Evolutionary conservation across 495 filamentous ascomycete species (phyloP).

Genomic region (Penicillium dipodomyicola): DNA sequence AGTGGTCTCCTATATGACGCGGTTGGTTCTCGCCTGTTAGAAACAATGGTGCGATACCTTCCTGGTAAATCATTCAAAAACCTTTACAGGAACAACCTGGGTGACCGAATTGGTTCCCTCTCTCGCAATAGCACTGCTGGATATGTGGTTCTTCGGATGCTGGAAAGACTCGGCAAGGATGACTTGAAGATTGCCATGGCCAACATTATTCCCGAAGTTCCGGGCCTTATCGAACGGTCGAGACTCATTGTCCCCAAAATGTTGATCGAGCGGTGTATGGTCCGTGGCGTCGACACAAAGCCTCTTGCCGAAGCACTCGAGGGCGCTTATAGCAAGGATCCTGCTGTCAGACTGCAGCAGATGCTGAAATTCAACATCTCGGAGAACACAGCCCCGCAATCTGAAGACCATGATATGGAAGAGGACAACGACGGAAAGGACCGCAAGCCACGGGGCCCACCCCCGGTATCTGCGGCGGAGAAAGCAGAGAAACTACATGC

Average conservation of each 20-base stretch:
- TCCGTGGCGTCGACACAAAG: slow-evolving; percentile 61
- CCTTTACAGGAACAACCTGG: slow-evolving; percentile 71
- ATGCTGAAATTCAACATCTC: slow-evolving; percentile 52
- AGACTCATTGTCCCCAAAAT: slow-evolving; percentile 75
- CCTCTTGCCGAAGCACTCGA: slow-evolving; percentile 60
- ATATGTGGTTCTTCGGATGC: slow-evolving; percentile 74
- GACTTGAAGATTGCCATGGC: slow-evolving; percentile 70
- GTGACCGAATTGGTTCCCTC: slow-evolving; percentile 69
- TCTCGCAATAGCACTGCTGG: slow-evolving; percentile 85
- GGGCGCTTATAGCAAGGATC: slow-evolving; percentile 54
- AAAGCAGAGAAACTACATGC: slow-evolving; percentile 55
- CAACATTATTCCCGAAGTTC: slow-evolving; percentile 65
- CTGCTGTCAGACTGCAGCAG: slow-evolving; percentile 51
- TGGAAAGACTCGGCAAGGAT: slow-evolving; percentile 81
- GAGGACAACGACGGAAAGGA: slow-evolving; percentile 33
- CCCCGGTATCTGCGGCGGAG: slow-evolving; percentile 5
- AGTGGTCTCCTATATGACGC: slow-evolving; percentile 83
- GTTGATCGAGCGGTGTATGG: slow-evolving; percentile 76
- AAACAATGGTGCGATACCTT: slow-evolving; percentile 73
- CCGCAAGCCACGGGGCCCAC: slow-evolving; percentile 24
- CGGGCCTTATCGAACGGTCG: slow-evolving; percentile 65
- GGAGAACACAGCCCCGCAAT: slow-evolving; percentile 18
- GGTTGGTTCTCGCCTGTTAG: slow-evolving; percentile 83
- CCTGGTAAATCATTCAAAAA: slow-evolving; percentile 88
- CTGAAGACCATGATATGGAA: slow-evolving; percentile 29